Conservation (phyloP, 2,329 filamentous ascomycete species). For the Ophiostoma fasciatum region DNA sequence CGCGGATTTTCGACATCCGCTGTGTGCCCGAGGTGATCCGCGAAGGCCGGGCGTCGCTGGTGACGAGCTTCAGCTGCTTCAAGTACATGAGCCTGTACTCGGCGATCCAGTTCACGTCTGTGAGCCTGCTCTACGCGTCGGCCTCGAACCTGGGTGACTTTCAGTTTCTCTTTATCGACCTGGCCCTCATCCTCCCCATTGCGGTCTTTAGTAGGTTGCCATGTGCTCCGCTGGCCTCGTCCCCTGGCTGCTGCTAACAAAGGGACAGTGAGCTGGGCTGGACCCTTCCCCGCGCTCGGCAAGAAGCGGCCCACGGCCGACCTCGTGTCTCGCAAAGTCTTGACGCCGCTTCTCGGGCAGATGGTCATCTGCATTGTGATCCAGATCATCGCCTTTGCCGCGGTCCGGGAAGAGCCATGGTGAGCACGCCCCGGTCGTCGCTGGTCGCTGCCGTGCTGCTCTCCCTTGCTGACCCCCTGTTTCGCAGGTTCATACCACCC, state of each 20-base stretch:
- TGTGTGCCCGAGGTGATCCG: conserved; percentile 89
- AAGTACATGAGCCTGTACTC: conserved; percentile 99
- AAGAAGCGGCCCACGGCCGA: conserved; percentile 83
- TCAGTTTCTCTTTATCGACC: conserved; percentile 90
- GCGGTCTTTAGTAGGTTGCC: conserved; percentile 67
- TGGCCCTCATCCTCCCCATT: conserved; percentile 83
- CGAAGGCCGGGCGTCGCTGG: conserved; percentile 83
- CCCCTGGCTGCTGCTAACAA: too few relatives aligned
- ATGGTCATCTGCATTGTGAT: conserved; percentile 67
- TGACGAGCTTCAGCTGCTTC: conserved; percentile 99
- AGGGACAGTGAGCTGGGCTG: conserved; percentile 74
- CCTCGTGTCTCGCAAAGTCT: conserved; percentile 81
- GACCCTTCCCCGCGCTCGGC: conserved; percentile 61
- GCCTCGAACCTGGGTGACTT: conserved; percentile 95
- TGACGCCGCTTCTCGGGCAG: conserved; percentile 79
- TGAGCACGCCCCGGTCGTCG: too few relatives aligned
- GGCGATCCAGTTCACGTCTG: conserved; percentile 96
- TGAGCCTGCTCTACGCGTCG: conserved; percentile 88
- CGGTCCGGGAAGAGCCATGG: conserved; percentile 70
- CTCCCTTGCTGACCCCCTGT: background rate
- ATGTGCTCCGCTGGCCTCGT: background rate
- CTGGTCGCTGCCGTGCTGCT: too few relatives aligned
- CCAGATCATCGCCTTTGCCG: conserved; percentile 59
- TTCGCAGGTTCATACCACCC: conserved; percentile 56
- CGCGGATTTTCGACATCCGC: conserved; percentile 85